Conservation (phyloP, 2,329 filamentous ascomycete genomes). For the Pseudogymnoascus destructans region DNA sequence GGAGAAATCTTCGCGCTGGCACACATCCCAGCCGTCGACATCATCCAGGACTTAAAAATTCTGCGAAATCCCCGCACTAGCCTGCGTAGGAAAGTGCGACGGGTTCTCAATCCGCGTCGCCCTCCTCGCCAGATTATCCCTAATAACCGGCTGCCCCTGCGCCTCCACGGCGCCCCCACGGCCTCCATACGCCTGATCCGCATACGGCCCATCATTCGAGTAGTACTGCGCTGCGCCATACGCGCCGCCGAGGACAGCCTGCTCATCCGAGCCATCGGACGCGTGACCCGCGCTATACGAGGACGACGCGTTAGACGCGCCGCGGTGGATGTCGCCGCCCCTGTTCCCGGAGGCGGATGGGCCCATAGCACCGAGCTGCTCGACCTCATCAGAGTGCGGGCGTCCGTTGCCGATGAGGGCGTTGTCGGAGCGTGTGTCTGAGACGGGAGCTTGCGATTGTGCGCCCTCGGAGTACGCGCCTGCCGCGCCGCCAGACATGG, state of each 20-base stretch:
- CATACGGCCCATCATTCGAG: conserved; percentile 45
- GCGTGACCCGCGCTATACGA: conserved; percentile 75
- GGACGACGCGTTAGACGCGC: conserved; percentile 89
- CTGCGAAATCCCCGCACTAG: conserved; percentile 84
- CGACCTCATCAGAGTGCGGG: conserved; percentile 50
- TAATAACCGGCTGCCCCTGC: conserved; percentile 63
- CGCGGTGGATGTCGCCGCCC: conserved; percentile 62
- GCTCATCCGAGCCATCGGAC: conserved; percentile 54
- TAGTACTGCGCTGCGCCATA: conserved; percentile 38
- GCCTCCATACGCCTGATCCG: conserved; percentile 29
- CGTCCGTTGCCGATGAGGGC: conserved; percentile 41
- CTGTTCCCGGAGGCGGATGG: conserved; percentile 54
- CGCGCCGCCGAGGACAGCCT: conserved; percentile 28
- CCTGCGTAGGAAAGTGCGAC: conserved; percentile 77
- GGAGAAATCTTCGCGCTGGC: no score
- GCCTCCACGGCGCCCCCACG: conserved; percentile 31
- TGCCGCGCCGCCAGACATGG: conserved; percentile 61
- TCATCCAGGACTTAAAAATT: conserved; percentile 57
- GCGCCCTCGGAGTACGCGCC: conserved; percentile 62
- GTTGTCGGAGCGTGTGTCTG: conserved; percentile 59
- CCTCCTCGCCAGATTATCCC: conserved; percentile 80
- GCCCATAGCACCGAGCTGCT: conserved; percentile 73
- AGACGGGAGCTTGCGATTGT: conserved; percentile 49
- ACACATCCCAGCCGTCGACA: no score
- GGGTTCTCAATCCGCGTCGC: conserved; percentile 93